Conservation (phyloP, 306 rosid species). For the Trifolium fragiferum region DNA sequence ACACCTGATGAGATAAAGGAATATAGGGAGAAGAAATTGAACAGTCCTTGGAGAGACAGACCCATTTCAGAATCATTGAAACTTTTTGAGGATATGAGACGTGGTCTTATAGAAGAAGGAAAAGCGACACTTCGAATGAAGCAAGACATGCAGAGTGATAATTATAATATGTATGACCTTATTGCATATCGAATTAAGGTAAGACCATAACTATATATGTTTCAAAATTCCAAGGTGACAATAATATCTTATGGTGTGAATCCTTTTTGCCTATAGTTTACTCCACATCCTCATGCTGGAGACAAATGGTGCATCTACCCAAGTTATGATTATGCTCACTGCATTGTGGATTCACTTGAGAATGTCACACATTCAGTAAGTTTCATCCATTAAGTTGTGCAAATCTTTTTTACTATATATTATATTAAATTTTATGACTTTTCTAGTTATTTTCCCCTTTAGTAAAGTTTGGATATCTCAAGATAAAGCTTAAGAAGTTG, state of each 20-base stretch:
- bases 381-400: slow-evolving; percentile 19
- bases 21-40: slow-evolving; percentile 86
- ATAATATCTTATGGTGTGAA: slow-evolving; percentile 30
- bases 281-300: slow-evolving; percentile 98
- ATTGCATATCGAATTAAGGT: slow-evolving; percentile 97
- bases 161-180: slow-evolving; percentile 95
- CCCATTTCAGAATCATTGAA: slow-evolving; percentile 79
- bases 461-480: slow-evolving; percentile 6
- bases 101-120: slow-evolving; percentile 86
- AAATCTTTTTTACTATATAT: neutral
- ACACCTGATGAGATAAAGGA: slow-evolving; percentile 92
- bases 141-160: slow-evolving; percentile 99
- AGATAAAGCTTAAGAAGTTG: neutral
- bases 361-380: slow-evolving; percentile 95
- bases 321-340: slow-evolving; percentile 96
- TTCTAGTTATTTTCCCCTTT: neutral
- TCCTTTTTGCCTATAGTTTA: slow-evolving; percentile 63
- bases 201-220: slow-evolving; percentile 34
- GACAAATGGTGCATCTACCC: slow-evolving; percentile 99
- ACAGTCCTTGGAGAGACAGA: slow-evolving; percentile 99
- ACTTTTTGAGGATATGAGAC: slow-evolving; percentile 90
- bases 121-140: slow-evolving; percentile 97
- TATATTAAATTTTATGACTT: neutral
- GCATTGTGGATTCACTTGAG: slow-evolving; percentile 98
- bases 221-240: slow-evolving; percentile 27